phyloP scores from a whole-genome alignment of 1,284 basidiomycete species.

The Cerrena zonata region DNA sequence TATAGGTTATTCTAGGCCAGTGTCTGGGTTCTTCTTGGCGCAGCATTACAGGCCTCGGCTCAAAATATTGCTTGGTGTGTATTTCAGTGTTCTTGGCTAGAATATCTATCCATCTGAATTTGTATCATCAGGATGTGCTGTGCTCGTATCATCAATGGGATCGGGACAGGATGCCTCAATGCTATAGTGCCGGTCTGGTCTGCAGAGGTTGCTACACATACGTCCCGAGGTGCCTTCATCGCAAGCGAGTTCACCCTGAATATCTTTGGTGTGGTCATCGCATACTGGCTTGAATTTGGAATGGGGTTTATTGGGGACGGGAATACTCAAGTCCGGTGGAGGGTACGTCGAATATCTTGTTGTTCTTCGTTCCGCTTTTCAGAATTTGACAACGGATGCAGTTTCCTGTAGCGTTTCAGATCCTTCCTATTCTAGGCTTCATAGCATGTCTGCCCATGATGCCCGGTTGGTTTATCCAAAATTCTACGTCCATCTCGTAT shows the following conservation, averaged over 20 bases:
- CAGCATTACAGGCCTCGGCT: constrained; percentile 45
- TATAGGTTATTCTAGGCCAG: constrained; percentile 31
- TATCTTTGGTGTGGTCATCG: constrained; percentile 49
- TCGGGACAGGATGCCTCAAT: constrained; percentile 48
- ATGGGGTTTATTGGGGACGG: constrained; percentile 45
- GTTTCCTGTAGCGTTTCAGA: constrained; percentile 47
- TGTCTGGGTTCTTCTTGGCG: constrained; percentile 42
- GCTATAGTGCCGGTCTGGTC: constrained; percentile 51
- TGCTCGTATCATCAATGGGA: constrained; percentile 46
- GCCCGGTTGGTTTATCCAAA: constrained; percentile 23
- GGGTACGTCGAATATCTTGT: constrained; percentile 26
- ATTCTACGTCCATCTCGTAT: neutral
- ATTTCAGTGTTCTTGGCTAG: neutral
- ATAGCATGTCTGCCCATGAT: constrained; percentile 27
- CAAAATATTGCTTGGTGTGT: constrained; percentile 43
- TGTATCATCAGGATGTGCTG: constrained; percentile 39
- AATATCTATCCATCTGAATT: too few relatives aligned
- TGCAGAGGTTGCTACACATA: constrained; percentile 43
- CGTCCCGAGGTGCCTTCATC: constrained; percentile 37
- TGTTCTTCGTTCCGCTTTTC: neutral
- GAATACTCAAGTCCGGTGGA: constrained; percentile 36
- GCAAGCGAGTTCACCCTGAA: constrained; percentile 37
- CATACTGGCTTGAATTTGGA: constrained; percentile 52
- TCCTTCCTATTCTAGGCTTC: constrained; percentile 40
- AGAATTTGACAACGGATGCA: too few relatives aligned